Conservation (phyloP, 116 monocot genomes). For the Phalaenopsis hybrid region DNA sequence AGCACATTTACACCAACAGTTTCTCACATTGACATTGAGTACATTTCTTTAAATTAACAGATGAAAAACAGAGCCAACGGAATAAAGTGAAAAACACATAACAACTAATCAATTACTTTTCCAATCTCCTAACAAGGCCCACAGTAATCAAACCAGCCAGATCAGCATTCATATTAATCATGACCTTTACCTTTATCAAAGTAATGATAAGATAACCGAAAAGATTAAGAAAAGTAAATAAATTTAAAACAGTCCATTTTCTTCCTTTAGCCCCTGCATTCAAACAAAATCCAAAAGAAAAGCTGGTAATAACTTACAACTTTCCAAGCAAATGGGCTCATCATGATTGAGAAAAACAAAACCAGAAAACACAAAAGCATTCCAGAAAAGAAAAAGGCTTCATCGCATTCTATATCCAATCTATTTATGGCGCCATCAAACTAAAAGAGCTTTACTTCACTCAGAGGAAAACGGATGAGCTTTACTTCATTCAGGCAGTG, state of each 20-base stretch:
- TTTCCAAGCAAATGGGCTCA: conserved; percentile 10
- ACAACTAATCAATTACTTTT: not conserved
- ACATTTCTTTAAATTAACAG: too few relatives aligned
- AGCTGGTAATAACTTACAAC: not conserved
- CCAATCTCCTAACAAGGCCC: not conserved
- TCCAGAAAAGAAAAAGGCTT: not conserved
- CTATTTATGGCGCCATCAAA: not conserved
- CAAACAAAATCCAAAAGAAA: not conserved
- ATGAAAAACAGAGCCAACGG: not conserved
- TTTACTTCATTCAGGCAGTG: too few relatives aligned
- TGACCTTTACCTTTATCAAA: not conserved
- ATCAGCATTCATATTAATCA: not conserved
- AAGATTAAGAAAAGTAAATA: not conserved
- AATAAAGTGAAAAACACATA: not conserved
- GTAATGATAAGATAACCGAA: not conserved
- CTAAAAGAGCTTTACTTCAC: not conserved
- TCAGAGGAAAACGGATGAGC: not conserved
- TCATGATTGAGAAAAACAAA: not conserved
- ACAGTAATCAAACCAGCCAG: not conserved
- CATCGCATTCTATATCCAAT: not conserved
- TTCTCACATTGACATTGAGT: too few relatives aligned
- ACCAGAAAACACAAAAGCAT: not conserved
- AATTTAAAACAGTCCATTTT: not conserved
- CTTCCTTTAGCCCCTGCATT: not conserved
- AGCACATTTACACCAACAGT: too few relatives aligned